phyloP scores from a whole-genome alignment of 1,139 yeast species.

The Candida freyschussii region DNA sequence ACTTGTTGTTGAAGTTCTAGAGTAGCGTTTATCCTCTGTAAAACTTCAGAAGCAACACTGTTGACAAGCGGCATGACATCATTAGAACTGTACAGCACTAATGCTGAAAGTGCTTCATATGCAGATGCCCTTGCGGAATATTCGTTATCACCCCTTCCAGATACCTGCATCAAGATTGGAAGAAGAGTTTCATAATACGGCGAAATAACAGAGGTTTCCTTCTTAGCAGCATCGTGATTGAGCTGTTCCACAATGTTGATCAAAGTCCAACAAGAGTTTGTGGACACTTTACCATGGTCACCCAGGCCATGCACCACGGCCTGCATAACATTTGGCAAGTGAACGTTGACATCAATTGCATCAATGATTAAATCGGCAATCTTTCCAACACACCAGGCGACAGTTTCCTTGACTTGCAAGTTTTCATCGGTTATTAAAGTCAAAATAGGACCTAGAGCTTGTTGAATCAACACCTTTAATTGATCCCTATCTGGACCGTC shows the following conservation, averaged over 20 bases:
- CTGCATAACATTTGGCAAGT: conserved; percentile 63
- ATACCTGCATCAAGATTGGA: conserved; percentile 64
- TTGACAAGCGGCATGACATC: conserved; percentile 69
- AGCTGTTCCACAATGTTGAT: conserved; percentile 88
- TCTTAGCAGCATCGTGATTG: conserved; percentile 50
- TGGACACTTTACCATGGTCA: conserved; percentile 88
- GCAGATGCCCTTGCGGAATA: conserved; percentile 91
- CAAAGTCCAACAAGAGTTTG: conserved; percentile 96
- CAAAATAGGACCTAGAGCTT: conserved; percentile 79
- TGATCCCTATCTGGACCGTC: conserved; percentile 89
- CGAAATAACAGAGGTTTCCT: conserved; percentile 62
- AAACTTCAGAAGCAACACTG: conserved; percentile 67
- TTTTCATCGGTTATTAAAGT: conserved; percentile 65
- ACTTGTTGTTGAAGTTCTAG: conserved; percentile 49
- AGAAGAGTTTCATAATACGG: conserved; percentile 65
- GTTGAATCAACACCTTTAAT: conserved; percentile 61
- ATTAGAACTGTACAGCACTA: conserved; percentile 70
- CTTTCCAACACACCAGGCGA: conserved; percentile 97
- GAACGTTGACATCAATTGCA: conserved; percentile 61
- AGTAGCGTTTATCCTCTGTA: conserved; percentile 67
- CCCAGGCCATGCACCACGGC: conserved; percentile 74
- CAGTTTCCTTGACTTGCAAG: conserved; percentile 91
- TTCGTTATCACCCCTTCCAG: conserved; percentile 75
- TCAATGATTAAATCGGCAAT: conserved; percentile 84
- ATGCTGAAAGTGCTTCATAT: conserved; percentile 82